Percentiles rank a stretch among this genome's conserved stretches.
Conservation (phyloP, 768 basidiomycete species). For the Gymnopilus dilepis region DNA sequence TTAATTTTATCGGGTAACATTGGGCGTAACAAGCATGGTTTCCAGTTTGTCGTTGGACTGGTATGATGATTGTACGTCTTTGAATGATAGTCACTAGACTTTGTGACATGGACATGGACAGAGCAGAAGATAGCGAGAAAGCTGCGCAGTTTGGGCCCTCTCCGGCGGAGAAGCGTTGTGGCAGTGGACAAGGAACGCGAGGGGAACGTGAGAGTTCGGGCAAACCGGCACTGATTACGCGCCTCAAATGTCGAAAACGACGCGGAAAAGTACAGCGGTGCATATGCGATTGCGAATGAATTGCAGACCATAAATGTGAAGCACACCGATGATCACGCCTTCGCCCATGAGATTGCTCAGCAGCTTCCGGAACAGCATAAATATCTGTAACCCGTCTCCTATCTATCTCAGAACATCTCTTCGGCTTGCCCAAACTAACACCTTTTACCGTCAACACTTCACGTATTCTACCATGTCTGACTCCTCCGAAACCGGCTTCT, state of each 20-base stretch:
- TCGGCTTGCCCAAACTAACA: background rate
- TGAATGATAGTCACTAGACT: too few relatives aligned
- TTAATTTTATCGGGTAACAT: too few relatives aligned
- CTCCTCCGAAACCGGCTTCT: conserved; percentile 48
- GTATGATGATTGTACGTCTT: background rate
- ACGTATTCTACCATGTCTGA: conserved; percentile 37
- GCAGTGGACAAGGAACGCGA: conserved; percentile 1
- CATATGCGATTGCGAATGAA: conserved; percentile 3
- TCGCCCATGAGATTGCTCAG: conserved; percentile 37
- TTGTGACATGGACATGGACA: background rate
- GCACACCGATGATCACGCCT: conserved; percentile 29
- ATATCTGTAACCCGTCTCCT: conserved; percentile 16
- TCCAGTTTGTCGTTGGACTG: too few relatives aligned
- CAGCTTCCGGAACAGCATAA: conserved; percentile 25
- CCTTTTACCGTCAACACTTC: conserved; percentile 7
- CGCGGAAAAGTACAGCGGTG: conserved; percentile 8
- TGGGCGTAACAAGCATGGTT: too few relatives aligned
- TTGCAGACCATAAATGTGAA: conserved; percentile 13
- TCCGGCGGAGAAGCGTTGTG: background rate
- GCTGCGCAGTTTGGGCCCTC: background rate
- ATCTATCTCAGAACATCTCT: conserved; percentile 1
- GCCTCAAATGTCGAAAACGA: conserved; percentile 1
- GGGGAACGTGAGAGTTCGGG: conserved; percentile 3
- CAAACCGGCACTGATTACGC: background rate
- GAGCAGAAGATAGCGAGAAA: background rate